Conservation (phyloP, 768 basidiomycete genomes). For the Tricholoma matsutake region DNA sequence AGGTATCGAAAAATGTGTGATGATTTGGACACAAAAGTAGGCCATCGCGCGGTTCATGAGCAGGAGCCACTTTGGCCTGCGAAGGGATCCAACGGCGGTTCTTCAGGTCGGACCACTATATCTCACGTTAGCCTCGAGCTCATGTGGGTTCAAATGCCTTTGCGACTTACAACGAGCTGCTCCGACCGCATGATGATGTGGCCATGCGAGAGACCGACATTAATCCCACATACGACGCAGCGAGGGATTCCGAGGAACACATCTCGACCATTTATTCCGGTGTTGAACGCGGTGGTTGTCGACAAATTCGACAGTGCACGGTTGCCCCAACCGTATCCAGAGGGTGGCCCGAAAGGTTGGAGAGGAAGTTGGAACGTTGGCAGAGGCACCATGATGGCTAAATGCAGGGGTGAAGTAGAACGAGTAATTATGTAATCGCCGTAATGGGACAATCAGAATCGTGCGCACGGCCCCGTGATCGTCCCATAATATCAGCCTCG, state of each 20-base stretch:
- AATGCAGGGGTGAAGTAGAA: too few species aligned
- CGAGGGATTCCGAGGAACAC: conserved; percentile 12
- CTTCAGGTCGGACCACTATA: conserved; percentile 22
- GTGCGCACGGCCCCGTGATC: too few species aligned
- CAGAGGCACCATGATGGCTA: conserved; percentile 13
- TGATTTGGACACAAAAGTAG: conserved; percentile 21
- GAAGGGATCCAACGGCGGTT: conserved; percentile 20
- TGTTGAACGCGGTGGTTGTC: conserved; percentile 19
- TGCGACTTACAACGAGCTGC: background rate
- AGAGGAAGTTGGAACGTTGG: conserved; percentile 20
- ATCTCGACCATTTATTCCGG: conserved; percentile 17
- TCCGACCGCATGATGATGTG: background rate
- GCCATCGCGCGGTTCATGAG: conserved; percentile 22
- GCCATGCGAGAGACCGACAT: background rate
- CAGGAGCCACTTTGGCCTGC: conserved; percentile 13
- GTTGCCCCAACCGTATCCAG: conserved; percentile 19
- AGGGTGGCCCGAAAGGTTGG: conserved; percentile 11
- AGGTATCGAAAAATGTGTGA: conserved; percentile 13
- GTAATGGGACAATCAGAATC: too few species aligned
- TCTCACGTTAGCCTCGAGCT: conserved; percentile 7
- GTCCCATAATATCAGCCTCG: too few species aligned
- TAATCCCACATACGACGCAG: background rate
- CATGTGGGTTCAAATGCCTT: conserved; percentile 7
- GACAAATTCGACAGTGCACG: conserved; percentile 16
- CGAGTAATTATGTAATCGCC: too few species aligned